Evolutionary conservation across 371 early-diverging fungal genomes (phyloP), one percentile per base, ranked within the genome.

Genomic region (Lichtheimia hyalospora): DNA sequence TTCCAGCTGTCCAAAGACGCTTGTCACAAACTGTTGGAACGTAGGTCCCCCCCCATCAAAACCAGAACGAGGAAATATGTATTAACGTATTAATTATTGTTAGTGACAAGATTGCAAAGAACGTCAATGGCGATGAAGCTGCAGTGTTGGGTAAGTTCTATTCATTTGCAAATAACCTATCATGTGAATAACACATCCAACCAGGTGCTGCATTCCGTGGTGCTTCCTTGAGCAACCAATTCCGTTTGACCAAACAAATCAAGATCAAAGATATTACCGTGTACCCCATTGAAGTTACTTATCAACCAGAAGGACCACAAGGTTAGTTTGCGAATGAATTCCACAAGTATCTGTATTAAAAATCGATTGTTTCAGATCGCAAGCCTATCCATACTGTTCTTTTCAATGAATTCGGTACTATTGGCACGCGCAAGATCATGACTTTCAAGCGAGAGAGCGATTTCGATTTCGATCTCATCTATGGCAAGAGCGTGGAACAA

Each of bases 51-150:
- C n/a, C n/a, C n/a, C n/a, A n/a, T n/a, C n/a, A n/a, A n/a, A n/a
- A n/a, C n/a, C n/a, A n/a, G n/a, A n/a, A n/a, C n/a, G n/a, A n/a
- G n/a, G n/a, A n/a, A n/a, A n/a, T n/a, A n/a, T n/a, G n/a, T n/a
- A n/a, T n/a, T n/a, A n/a, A n/a, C n/a, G n/a, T n/a, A n/a, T 40
- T 23, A 39, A 15, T 23, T 21, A 28, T 43, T 48, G n/a, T 14
- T 55, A 85, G 85, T 58, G 88, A 86, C 62, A 93, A 90, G 74
- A 89, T 98, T 62, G 93, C 96, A 41, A 86, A 92, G 77, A 94
- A 92, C 61, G 88, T 98, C 24, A 96, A 98, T 66, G 91, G 84
- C 28, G 99, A 98, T 66, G 99, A 98, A 75, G 96, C 98, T 14
- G 93, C 93, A 41, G 97, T 94, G n/a, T 72, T 95, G 68, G 93